These are phyloP conservation scores for Chytriomyces sp. DNA, from an alignment of 192 early-diverging fungal species.

Conservation along the genomic window DNA sequence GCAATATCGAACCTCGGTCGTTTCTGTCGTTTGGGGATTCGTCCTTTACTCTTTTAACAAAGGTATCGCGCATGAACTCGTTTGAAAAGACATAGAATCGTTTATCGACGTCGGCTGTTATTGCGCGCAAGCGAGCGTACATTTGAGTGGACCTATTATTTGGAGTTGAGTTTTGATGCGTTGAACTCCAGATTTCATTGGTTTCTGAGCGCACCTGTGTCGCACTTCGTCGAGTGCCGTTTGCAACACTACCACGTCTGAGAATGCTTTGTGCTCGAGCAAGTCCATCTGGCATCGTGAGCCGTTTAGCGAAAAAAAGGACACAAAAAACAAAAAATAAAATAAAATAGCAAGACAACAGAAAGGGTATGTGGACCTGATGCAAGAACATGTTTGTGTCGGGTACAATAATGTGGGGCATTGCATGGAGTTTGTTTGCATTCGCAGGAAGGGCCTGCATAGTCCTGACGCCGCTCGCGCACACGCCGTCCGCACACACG, in stretches of 20 bases:
- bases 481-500: slow-evolving; percentile 52
- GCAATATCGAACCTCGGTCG: slow-evolving; percentile 67
- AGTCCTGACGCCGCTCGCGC: not conserved
- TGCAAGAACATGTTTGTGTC: slow-evolving; percentile 91
- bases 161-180: no score
- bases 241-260: slow-evolving; percentile 89
- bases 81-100: slow-evolving; percentile 95
- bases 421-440: slow-evolving; percentile 32
- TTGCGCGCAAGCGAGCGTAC: slow-evolving; percentile 76
- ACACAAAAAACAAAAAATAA: not conserved
- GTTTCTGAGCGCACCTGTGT: slow-evolving; percentile 65
- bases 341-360: no score
- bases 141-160: slow-evolving; percentile 47
- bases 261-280: slow-evolving; percentile 85
- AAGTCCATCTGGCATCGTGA: slow-evolving; percentile 77
- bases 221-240: slow-evolving; percentile 93
- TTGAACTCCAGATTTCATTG: no score
- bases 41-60: slow-evolving; percentile 75
- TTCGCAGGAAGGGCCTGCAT: slow-evolving; percentile 19
- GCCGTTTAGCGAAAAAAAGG: not conserved
- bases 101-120: slow-evolving; percentile 75
- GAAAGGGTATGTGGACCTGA: slow-evolving; percentile 31
- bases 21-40: slow-evolving; percentile 96
- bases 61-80: slow-evolving; percentile 91
- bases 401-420: slow-evolving; percentile 79